Base-by-base conservation (phyloP, 2,329 filamentous ascomycete species). In the Botrytis byssoidea region DNA sequence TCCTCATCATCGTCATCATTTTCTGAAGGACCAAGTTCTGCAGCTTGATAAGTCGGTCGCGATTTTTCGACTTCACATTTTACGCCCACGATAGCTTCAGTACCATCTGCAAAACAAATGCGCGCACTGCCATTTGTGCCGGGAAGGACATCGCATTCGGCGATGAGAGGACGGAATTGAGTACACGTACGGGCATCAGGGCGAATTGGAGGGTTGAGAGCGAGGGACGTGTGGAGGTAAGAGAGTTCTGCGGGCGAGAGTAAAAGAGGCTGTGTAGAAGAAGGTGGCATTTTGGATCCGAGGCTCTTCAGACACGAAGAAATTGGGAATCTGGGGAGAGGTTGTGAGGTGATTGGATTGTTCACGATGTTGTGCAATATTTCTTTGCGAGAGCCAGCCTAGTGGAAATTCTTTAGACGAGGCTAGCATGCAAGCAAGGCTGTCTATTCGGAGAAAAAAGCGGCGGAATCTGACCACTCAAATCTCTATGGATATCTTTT, bases 241-340 rank as follows among this genome's bases (percentile, higher is more conserved):
- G 95, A 94, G 80, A 99, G 93, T 85, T 99, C 96, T 80, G 96
- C 94, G 66, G 96, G 95, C 71, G 95, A 98, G 83, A 98, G 91
- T 79, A 94, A 91, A 80, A 90, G 89, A 83, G 90, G 89, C 80
- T 90, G 89, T 79, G 83, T 86, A 78, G 76, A 76, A 60, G 80
- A 75, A 32, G 89, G 88, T 59, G 91, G 86, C 89, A 93, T 81
- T 75, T 37, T 66, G 35, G 16, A 67, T 16, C 8, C 64, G n/a
- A 7, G 6, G n/a, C 68, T 44, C 44, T 68, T 42, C 16, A 8
- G n/a, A 20, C 48, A 25, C 32, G 40, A 35, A 40, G 16, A 46
- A 40, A 35, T 51, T 51, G 61, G 12, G 20, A 37, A 60, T 42
- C 35, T 29, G 25, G 46, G 35, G 18, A 61, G 22, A 57, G 20